Conservation (phyloP, 2,329 filamentous ascomycete species). For the Thelonectria rubi region DNA sequence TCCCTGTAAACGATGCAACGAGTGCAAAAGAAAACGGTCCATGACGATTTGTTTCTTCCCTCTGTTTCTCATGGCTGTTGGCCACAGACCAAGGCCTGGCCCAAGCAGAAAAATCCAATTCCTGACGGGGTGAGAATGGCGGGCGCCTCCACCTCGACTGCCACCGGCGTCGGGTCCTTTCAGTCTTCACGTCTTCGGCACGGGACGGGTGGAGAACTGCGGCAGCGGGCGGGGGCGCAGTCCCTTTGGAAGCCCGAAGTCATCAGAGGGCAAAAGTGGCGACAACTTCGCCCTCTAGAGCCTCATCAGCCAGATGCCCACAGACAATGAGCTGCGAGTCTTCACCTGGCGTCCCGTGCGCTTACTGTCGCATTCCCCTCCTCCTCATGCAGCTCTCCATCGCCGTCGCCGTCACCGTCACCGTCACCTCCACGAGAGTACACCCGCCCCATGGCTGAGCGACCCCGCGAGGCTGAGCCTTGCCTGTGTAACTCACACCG, state of each 20-base stretch:
- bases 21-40: neutral
- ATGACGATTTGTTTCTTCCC: neutral
- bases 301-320: conserved; percentile 9
- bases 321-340: conserved; percentile 56
- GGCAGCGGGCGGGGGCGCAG: conserved; percentile 29
- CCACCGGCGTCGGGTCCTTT: conserved; percentile 1
- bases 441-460: conserved; percentile 12
- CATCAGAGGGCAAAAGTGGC: neutral
- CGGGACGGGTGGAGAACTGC: conserved; percentile 25
- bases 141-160: neutral
- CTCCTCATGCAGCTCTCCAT: neutral
- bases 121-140: neutral
- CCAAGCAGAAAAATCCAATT: neutral
- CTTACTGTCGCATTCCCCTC: neutral
- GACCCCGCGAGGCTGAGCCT: neutral
- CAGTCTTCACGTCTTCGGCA: conserved; percentile 12
- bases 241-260: neutral
- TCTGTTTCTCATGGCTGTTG: neutral
- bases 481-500: neutral
- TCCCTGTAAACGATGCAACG: neutral
- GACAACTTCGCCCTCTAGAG: neutral
- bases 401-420: neutral
- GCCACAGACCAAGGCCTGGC: neutral
- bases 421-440: conserved; percentile 1
- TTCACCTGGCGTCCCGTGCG: conserved; percentile 75